Percentiles rank a stretch among this genome's conserved stretches.
Conservation (phyloP, 163 green algal genomes). For the Scenedesmus sp. region DNA sequence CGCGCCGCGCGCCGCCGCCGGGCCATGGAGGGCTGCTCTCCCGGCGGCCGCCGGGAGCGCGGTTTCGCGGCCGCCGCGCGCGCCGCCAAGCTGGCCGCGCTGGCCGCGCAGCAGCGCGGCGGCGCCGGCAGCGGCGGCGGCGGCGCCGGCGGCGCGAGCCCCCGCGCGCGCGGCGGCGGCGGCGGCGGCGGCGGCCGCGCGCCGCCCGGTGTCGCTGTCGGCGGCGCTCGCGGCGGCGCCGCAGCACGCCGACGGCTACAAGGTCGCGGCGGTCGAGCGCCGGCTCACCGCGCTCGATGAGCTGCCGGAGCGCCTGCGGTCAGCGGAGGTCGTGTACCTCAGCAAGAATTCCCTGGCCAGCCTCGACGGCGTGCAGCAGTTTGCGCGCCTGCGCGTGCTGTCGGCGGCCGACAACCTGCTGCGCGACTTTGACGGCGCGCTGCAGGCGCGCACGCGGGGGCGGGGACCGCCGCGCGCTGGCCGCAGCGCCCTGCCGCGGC, state of each 20-base stretch:
- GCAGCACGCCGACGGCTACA: constrained; percentile 59
- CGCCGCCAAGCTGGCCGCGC: constrained; percentile 1
- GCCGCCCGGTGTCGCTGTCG: constrained; percentile 42
- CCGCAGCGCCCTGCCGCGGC: no score
- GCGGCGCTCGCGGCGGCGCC: constrained; percentile 51
- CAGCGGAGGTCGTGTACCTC: constrained; percentile 66
- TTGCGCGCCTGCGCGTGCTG: constrained; percentile 59
- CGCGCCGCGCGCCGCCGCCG: no score
- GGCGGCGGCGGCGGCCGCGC: no score
- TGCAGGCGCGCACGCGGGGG: no score
- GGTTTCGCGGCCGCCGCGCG: constrained; percentile 18
- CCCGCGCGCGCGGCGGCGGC: no score
- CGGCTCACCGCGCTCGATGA: constrained; percentile 61
- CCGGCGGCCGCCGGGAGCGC: no score
- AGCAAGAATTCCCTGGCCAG: constrained; percentile 70
- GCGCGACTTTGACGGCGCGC: constrained; percentile 43
- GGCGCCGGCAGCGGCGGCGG: background rate
- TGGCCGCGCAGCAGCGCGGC: constrained; percentile 23
- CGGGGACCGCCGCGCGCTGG: no score
- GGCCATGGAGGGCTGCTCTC: no score
- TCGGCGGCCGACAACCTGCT: constrained; percentile 73
- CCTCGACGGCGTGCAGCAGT: constrained; percentile 69
- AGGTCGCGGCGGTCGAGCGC: constrained; percentile 43
- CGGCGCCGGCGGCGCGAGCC: no score
- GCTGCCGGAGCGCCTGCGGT: constrained; percentile 55